Percentiles rank a stretch among this genome's conserved stretches.
These are phyloP conservation scores for Holtermannia corniformis DNA, from an alignment of 768 basidiomycete genomes.

Conservation along the genomic window DNA sequence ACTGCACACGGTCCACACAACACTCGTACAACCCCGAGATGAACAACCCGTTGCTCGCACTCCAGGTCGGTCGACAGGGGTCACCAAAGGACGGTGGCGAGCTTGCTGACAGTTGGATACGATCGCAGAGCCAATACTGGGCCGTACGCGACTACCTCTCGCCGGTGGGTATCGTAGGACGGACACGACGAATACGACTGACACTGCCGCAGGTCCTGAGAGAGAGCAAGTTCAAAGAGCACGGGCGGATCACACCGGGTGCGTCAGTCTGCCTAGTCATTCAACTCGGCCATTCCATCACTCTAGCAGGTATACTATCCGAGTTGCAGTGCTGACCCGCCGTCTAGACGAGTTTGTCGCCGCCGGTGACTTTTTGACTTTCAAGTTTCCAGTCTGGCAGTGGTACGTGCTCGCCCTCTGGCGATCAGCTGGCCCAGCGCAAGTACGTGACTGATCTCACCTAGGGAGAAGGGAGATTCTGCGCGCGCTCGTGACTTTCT, in stretches of 20 bases:
- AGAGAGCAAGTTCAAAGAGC: slow-evolving; percentile 98
- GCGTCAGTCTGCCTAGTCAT: slow-evolving; percentile 8
- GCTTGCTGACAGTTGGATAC: neutral
- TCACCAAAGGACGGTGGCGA: neutral
- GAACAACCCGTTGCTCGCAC: slow-evolving; percentile 39
- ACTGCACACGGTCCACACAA: neutral
- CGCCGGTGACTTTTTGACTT: slow-evolving; percentile 90
- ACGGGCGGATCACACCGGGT: slow-evolving; percentile 93
- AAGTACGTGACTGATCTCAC: slow-evolving; percentile 8
- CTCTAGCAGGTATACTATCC: neutral
- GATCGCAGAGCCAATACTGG: slow-evolving; percentile 80
- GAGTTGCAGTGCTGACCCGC: slow-evolving; percentile 23
- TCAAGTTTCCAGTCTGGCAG: slow-evolving; percentile 98
- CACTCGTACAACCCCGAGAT: slow-evolving; percentile 6
- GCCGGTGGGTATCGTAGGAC: slow-evolving; percentile 26
- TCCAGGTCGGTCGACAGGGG: slow-evolving; percentile 37
- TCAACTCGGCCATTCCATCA: neutral
- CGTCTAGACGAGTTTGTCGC: slow-evolving; percentile 96
- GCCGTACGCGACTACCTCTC: slow-evolving; percentile 86
- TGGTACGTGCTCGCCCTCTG: slow-evolving; percentile 52
- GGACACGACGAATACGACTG: neutral
- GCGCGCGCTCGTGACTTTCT: slow-evolving; percentile 81
- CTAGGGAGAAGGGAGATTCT: slow-evolving; percentile 85
- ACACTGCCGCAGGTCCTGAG: slow-evolving; percentile 62
- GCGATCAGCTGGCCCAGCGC: neutral